A percentile compares a stretch with the other conserved stretches of the same genome.
Evolutionary conservation across 2,329 filamentous ascomycete genomes (phyloP).

Genomic region (Botryotinia globosa): DNA sequence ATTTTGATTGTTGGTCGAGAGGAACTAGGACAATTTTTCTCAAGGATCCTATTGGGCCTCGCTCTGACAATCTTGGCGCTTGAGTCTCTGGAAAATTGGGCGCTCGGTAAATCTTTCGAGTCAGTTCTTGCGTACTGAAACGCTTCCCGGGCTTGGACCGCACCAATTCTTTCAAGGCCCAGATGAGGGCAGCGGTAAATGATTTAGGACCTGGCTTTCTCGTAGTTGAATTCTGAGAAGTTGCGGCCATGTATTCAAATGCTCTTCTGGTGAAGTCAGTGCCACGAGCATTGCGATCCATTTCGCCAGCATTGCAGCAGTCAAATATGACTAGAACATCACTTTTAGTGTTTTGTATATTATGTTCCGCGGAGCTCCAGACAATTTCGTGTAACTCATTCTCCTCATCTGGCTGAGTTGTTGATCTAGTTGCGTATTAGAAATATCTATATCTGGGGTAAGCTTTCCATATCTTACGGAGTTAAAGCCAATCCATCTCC

Average conservation of each 20-base stretch:
- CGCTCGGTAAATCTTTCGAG: conserved; percentile 11
- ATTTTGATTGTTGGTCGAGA: background rate
- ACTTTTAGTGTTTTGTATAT: conserved; percentile 10
- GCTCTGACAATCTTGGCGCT: conserved; percentile 6
- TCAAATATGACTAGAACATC: conserved; percentile 29
- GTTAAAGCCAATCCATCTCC: background rate
- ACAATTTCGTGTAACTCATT: conserved; percentile 6
- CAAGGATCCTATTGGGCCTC: background rate
- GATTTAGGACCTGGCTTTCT: conserved; percentile 16
- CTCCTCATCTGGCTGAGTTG: background rate
- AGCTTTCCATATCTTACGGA: background rate
- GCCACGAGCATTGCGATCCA: conserved; percentile 12
- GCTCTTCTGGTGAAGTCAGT: conserved; percentile 14
- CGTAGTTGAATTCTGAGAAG: conserved; percentile 22
- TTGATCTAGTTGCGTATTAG: background rate
- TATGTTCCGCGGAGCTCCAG: conserved; percentile 3
- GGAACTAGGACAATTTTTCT: conserved; percentile 15
- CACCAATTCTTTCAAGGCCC: conserved; percentile 8
- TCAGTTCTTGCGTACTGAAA: conserved; percentile 2
- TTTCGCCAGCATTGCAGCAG: conserved; percentile 27
- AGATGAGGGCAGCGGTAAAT: conserved; percentile 5
- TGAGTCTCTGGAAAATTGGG: conserved; percentile 24
- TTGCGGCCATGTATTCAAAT: conserved; percentile 28
- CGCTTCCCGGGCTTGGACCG: background rate
- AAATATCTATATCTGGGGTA: background rate